Percentiles rank a stretch among this genome's conserved stretches.
Conservation (phyloP, 83 land plant species). For the Thuja plicata region DNA sequence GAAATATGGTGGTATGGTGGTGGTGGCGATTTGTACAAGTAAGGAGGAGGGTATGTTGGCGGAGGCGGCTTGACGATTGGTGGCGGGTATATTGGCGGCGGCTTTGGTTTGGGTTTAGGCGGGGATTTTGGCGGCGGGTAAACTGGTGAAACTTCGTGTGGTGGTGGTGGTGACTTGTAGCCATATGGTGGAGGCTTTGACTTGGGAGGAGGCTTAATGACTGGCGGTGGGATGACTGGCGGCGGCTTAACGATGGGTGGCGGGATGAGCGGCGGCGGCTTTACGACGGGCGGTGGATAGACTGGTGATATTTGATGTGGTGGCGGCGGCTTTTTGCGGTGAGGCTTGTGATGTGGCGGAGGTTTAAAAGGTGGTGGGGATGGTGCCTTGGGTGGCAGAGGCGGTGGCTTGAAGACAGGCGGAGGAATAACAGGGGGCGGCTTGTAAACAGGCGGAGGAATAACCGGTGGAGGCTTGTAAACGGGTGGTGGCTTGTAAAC, state of each 20-base stretch:
- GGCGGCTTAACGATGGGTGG: not conserved
- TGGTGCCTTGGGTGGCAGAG: not conserved
- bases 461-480: not conserved
- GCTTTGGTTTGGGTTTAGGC: not conserved
- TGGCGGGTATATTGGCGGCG: not conserved
- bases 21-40: not conserved
- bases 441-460: not conserved
- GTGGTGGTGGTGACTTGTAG: not conserved
- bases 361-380: not conserved
- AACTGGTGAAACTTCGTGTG: not conserved
- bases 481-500: not conserved
- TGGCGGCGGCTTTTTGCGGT: not conserved
- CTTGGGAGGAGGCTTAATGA: not conserved
- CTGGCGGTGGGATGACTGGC: not conserved
- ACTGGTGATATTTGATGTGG: no score
- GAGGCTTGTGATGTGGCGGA: not conserved
- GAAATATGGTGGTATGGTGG: not conserved
- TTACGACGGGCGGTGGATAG: not conserved
- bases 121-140: not conserved
- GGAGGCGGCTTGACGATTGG: not conserved
- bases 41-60: not conserved
- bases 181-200: not conserved
- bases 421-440: not conserved
- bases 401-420: not conserved
- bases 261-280: not conserved